Evolutionary conservation across 202 grass and related monocot genomes (phyloP).

Genomic region (Alloteropsis angusta): DNA sequence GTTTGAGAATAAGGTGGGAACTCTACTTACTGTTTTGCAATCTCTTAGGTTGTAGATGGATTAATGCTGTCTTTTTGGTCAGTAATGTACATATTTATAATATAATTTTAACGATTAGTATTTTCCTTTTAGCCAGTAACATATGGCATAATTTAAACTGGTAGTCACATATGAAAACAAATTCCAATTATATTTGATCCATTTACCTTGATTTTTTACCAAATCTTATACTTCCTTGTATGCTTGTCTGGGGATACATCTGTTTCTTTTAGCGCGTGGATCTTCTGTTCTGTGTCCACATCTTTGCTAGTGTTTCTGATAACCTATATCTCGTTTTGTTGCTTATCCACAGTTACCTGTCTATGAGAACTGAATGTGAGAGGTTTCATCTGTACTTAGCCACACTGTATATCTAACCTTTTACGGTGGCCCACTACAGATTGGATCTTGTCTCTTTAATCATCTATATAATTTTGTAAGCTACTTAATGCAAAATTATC

Average conservation of each 20-base stretch:
- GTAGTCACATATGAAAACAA: not conserved
- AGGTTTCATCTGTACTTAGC: not conserved
- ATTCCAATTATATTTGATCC: not conserved
- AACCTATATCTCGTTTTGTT: not conserved
- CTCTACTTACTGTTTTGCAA: not conserved
- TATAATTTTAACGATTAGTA: too few relatives aligned
- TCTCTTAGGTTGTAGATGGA: not conserved
- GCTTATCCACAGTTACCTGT: not conserved
- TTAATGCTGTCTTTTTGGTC: not conserved
- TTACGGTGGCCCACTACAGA: not conserved
- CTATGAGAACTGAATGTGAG: not conserved
- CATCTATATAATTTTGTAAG: not conserved
- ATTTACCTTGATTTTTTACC: not conserved
- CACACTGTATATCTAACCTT: not conserved
- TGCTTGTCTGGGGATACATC: not conserved
- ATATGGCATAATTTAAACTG: not conserved
- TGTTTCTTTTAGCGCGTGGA: not conserved
- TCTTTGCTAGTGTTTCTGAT: not conserved
- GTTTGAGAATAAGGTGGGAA: conserved; percentile 59
- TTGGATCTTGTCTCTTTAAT: not conserved
- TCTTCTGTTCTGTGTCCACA: not conserved
- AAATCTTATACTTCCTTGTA: not conserved
- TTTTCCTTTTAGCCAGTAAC: not conserved
- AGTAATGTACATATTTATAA: too few relatives aligned
- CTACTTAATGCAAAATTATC: not conserved